Evolutionary conservation across 2,329 filamentous ascomycete species (phyloP).

Genomic region (Claviceps monticola): DNA sequence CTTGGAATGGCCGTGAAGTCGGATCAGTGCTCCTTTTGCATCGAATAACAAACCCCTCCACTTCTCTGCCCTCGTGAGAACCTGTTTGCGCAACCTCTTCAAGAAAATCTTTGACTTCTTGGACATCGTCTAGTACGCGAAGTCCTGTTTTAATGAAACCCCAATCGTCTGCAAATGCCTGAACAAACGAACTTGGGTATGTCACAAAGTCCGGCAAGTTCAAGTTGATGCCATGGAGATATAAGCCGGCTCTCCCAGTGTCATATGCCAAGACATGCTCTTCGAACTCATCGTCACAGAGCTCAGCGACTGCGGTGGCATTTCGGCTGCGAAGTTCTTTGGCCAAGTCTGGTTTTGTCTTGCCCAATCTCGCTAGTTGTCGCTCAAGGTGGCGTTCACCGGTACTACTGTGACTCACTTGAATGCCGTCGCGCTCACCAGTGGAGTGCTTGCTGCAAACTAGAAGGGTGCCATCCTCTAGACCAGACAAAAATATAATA

Average conservation of each 20-base stretch:
- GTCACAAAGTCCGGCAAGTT: slow-evolving; percentile 89
- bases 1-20: slow-evolving; percentile 44
- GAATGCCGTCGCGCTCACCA: slow-evolving; percentile 56
- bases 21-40: slow-evolving; percentile 55
- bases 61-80: slow-evolving; percentile 78
- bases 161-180: slow-evolving; percentile 82
- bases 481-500: slow-evolving; percentile 90
- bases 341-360: slow-evolving; percentile 66
- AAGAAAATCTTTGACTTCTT: slow-evolving; percentile 64
- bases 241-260: slow-evolving; percentile 71
- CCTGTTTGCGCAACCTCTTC: slow-evolving; percentile 79
- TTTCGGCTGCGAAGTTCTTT: slow-evolving; percentile 64
- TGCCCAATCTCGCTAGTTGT: slow-evolving; percentile 66
- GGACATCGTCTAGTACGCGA: slow-evolving; percentile 60
- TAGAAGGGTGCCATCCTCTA: slow-evolving; percentile 77
- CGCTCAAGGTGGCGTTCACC: slow-evolving; percentile 72
- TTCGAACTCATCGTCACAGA: slow-evolving; percentile 92
- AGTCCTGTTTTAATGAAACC: slow-evolving; percentile 84
- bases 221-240: slow-evolving; percentile 90
- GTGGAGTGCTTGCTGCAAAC: slow-evolving; percentile 99
- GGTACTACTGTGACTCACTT: slow-evolving; percentile 68
- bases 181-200: slow-evolving; percentile 69
- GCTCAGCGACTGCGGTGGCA: slow-evolving; percentile 85
- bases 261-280: slow-evolving; percentile 91
- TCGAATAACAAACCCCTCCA: slow-evolving; percentile 92